A percentile compares a stretch with the other conserved stretches of the same genome.
Conservation (phyloP, 2,329 filamentous ascomycete species). For the Colletotrichum tamarilloi region DNA sequence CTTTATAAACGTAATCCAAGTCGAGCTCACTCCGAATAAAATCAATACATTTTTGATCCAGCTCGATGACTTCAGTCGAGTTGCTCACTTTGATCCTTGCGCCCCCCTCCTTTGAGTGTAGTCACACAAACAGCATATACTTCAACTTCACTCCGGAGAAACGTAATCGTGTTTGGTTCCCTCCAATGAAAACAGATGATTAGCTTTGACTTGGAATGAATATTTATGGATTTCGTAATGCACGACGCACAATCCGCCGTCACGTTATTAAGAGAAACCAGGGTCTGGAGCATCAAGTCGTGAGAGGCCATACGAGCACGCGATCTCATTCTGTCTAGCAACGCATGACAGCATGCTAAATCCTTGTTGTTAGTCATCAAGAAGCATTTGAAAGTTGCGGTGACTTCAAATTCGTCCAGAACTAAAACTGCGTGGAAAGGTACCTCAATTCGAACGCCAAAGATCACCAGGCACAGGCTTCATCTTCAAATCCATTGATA, state of each 20-base stretch:
- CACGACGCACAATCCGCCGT: background rate
- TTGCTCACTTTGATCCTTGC: background rate
- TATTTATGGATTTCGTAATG: background rate
- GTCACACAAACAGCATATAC: background rate
- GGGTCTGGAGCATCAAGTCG: background rate
- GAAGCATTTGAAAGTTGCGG: background rate
- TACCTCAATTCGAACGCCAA: too few relatives aligned
- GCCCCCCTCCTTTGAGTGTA: background rate
- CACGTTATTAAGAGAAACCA: background rate
- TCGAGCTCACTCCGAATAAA: background rate
- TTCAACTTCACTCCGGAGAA: background rate
- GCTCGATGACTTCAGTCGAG: background rate
- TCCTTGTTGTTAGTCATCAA: background rate
- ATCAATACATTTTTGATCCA: background rate
- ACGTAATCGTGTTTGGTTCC: background rate
- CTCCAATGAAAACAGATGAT: background rate
- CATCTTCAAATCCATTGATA: too few relatives aligned
- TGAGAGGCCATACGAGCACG: background rate
- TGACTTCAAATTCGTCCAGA: background rate
- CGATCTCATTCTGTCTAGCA: background rate
- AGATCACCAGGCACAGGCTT: too few relatives aligned
- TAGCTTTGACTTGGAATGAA: background rate
- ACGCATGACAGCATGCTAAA: background rate
- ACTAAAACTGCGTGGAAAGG: background rate
- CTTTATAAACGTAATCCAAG: constrained; percentile 24